Evolutionary conservation across 2,329 filamentous ascomycete species (phyloP).

Genomic region (Dothideomycetes sp.): DNA sequence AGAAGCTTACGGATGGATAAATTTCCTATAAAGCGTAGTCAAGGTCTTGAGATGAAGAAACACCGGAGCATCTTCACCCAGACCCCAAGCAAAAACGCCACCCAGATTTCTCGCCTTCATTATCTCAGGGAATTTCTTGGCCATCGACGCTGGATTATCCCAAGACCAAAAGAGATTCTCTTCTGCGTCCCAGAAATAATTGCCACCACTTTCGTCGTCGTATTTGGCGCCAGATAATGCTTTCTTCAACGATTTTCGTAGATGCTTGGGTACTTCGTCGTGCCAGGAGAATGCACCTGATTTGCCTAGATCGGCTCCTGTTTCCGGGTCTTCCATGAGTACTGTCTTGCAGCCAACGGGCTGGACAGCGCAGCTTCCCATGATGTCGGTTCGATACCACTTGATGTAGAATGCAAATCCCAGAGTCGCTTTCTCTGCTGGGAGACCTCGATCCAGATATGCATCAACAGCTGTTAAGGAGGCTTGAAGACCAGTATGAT

Average conservation of each 20-base stretch:
- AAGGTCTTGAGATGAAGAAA: constrained; percentile 37
- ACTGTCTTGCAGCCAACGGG: constrained; percentile 52
- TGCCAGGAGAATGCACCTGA: constrained; percentile 19
- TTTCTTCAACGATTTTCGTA: constrained; percentile 48
- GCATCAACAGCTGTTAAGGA: constrained; percentile 48
- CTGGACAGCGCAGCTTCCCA: constrained; percentile 35
- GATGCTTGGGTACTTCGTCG: constrained; percentile 39
- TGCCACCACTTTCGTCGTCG: constrained; percentile 51
- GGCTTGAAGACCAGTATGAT: constrained; percentile 54
- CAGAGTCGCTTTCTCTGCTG: constrained; percentile 50
- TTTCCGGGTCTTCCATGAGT: constrained; percentile 49
- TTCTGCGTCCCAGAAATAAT: constrained; percentile 57
- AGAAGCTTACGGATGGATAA: constrained; percentile 5
- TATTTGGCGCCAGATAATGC: constrained; percentile 46
- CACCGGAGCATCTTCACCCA: constrained; percentile 54
- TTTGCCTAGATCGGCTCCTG: constrained; percentile 36
- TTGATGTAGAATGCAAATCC: constrained; percentile 63
- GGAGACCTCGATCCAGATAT: constrained; percentile 51
- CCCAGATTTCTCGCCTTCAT: constrained; percentile 50
- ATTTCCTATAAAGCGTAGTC: constrained; percentile 16
- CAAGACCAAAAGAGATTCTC: constrained; percentile 64
- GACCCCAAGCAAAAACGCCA: constrained; percentile 66
- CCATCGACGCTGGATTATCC: constrained; percentile 55
- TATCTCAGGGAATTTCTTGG: constrained; percentile 53
- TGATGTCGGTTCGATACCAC: constrained; percentile 50